Percentiles rank a stretch among this genome's conserved stretches.
These are phyloP conservation scores for Candida andamanensis DNA, from an alignment of 805 yeast genomes.

Conservation along the genomic window DNA sequence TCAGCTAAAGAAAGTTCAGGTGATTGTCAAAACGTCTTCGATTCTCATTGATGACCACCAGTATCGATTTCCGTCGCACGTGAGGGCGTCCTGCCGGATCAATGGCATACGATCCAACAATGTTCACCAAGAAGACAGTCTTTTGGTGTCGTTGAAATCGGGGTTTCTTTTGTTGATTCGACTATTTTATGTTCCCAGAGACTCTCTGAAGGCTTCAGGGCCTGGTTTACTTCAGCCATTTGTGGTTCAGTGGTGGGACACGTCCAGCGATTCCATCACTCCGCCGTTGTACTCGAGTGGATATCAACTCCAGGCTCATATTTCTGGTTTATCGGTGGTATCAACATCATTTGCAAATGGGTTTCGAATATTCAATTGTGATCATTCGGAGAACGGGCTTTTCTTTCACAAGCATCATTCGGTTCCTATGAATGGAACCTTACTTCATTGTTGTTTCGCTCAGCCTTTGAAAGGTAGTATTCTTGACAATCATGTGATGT, in stretches of 20 bases:
- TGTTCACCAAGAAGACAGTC: conserved; percentile 29
- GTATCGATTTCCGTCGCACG: conserved; percentile 25
- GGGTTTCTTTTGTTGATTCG: conserved; percentile 38
- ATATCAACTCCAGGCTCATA: conserved; percentile 26
- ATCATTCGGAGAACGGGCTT: conserved; percentile 32
- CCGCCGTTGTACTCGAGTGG: conserved; percentile 22
- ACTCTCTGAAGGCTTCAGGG: too few relatives aligned
- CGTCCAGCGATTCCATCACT: conserved; percentile 9
- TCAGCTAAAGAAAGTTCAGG: conserved; percentile 12
- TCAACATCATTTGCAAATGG: conserved; percentile 31
- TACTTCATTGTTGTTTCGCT: conserved; percentile 40
- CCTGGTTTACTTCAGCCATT: conserved; percentile 36
- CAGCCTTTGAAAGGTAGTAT: conserved; percentile 24
- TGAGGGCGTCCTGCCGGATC: conserved; percentile 27
- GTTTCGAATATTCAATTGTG: conserved; percentile 35
- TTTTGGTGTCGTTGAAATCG: conserved; percentile 34
- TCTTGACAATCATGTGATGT: conserved; percentile 25
- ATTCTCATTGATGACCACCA: conserved; percentile 25
- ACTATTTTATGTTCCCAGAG: conserved; percentile 29
- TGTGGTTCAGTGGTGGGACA: conserved; percentile 49
- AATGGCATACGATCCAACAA: conserved; percentile 15
- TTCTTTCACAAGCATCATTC: conserved; percentile 35
- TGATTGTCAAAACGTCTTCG: conserved; percentile 30
- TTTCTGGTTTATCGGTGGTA: conserved; percentile 34
- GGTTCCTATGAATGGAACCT: conserved; percentile 35